Percentiles rank a stretch among this genome's conserved stretches.
phyloP scores from a whole-genome alignment of 1,139 yeast genomes.

The Pneumocystis murina region DNA sequence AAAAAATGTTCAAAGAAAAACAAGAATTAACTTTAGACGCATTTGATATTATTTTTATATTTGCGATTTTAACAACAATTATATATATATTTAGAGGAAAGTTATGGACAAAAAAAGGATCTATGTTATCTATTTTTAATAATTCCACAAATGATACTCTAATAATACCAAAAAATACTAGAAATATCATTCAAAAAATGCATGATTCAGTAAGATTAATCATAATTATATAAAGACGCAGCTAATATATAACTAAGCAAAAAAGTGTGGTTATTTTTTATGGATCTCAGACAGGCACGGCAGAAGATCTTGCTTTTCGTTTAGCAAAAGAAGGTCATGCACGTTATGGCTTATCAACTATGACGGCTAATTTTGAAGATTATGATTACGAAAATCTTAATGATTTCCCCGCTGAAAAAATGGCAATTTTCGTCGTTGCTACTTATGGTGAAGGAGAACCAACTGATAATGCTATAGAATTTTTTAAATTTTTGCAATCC shows the following conservation, averaged over 20 bases:
- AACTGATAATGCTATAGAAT: slow-evolving; percentile 78
- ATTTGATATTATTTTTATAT: background rate
- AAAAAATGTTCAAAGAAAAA: background rate
- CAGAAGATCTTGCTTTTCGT: slow-evolving; percentile 89
- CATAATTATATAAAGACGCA: background rate
- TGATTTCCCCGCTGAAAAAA: slow-evolving; percentile 37
- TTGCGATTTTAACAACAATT: background rate
- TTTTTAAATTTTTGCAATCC: slow-evolving; percentile 31
- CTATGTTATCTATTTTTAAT: background rate
- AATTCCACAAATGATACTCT: slow-evolving; percentile 14
- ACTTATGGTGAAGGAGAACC: slow-evolving; percentile 99
- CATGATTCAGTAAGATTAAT: slow-evolving; percentile 28
- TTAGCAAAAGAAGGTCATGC: slow-evolving; percentile 77
- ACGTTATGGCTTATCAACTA: slow-evolving; percentile 63
- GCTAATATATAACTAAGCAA: slow-evolving; percentile 18
- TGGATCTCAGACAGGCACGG: slow-evolving; percentile 99
- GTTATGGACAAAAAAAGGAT: background rate
- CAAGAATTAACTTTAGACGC: background rate
- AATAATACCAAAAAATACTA: slow-evolving; percentile 11
- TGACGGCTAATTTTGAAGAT: slow-evolving; percentile 81
- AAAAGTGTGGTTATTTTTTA: slow-evolving; percentile 72
- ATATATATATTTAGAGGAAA: background rate
- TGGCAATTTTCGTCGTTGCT: slow-evolving; percentile 66
- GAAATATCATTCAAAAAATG: slow-evolving; percentile 45
- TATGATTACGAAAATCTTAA: slow-evolving; percentile 67